Evolutionary conservation across 2,329 filamentous ascomycete genomes (phyloP).

Genomic region (Colletotrichum musicola): DNA sequence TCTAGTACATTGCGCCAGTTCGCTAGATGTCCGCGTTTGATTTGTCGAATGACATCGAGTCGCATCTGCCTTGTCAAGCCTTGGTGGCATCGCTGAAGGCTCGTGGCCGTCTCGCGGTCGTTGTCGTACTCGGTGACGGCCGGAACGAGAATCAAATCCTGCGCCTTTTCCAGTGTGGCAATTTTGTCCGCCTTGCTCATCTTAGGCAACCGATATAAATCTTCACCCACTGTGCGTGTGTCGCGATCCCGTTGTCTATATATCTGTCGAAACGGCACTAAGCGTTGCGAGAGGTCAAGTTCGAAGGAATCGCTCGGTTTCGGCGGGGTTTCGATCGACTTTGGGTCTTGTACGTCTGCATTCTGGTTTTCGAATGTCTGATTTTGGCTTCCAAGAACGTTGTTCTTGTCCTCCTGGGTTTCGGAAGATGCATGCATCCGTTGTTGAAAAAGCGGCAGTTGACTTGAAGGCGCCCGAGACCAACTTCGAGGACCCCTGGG

Average conservation of each 20-base stretch:
- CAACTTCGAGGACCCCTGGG: conserved; percentile 35
- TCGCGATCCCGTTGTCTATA: too few species aligned
- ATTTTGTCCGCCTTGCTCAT: neutral
- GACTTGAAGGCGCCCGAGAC: conserved; percentile 30
- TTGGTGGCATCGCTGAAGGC: conserved; percentile 39
- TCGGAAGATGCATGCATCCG: conserved; percentile 18
- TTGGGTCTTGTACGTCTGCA: too few species aligned
- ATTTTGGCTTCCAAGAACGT: neutral
- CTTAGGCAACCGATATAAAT: neutral
- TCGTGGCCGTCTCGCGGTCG: conserved; percentile 36
- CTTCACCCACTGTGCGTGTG: too few species aligned
- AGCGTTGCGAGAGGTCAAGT: too few species aligned
- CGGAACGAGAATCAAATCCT: conserved; percentile 46
- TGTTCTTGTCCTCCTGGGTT: neutral
- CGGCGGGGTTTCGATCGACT: too few species aligned
- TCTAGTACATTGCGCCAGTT: conserved; percentile 57
- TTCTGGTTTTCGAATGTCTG: too few species aligned
- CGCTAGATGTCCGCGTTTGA: conserved; percentile 45
- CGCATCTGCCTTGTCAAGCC: conserved; percentile 53
- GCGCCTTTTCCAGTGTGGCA: neutral
- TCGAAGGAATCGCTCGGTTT: too few species aligned
- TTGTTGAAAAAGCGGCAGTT: conserved; percentile 7
- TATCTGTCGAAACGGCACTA: too few species aligned
- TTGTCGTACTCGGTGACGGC: conserved; percentile 41
- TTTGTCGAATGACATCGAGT: conserved; percentile 50